Base-by-base conservation (phyloP, 768 basidiomycete species). In the Sarcodon aspratus region DNA sequence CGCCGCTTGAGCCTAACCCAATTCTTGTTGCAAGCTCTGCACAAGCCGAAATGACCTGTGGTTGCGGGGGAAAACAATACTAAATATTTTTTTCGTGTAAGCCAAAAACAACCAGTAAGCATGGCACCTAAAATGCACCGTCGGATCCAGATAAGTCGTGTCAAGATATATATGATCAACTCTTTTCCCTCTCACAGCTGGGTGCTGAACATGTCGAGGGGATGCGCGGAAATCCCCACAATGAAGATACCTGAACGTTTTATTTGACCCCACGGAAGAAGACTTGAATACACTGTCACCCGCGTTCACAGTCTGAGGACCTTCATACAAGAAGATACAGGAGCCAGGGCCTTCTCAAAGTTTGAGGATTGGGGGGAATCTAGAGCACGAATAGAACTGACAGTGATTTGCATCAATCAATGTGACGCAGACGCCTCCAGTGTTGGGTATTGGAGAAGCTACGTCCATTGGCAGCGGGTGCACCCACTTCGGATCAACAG, bases 381-480 rank as follows among this genome's bases (percentile, higher is more conserved):
- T 35, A 18, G 37, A 12, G 17, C 9, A 33, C 12, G 9, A n/a
- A 36, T 13, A 34, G 13, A n/a, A 32, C 56, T 71, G 37, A 74
- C 95, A 97, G 60, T 98, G 96, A 62, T 99, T 98, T 9, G 95
- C 96, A 58, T 96, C 90, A n/a, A 99, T 91, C 36, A 94, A 77
- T 1, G 92, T 97, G 5, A 97, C 94, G 35, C 67, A 70, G 34
- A 97, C 89, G 2, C 93, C 93, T 27, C 80, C 79, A 0, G 91
- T 90, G 55, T 87, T 66, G 1, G 95, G 90, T 48, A 96, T 73
- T 33, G 78, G 61, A 0, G 79, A 82, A 0, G 90, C 75, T 0
- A 69, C 68, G 62, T 96, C 78, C 75, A 92, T 78, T 1, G 91
- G 87, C 3, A 98, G 70, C 6, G 91, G 80, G 57, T 85, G 75